phyloP scores from a whole-genome alignment of 2,329 filamentous ascomycete genomes.

The Xylariaceae sp. region DNA sequence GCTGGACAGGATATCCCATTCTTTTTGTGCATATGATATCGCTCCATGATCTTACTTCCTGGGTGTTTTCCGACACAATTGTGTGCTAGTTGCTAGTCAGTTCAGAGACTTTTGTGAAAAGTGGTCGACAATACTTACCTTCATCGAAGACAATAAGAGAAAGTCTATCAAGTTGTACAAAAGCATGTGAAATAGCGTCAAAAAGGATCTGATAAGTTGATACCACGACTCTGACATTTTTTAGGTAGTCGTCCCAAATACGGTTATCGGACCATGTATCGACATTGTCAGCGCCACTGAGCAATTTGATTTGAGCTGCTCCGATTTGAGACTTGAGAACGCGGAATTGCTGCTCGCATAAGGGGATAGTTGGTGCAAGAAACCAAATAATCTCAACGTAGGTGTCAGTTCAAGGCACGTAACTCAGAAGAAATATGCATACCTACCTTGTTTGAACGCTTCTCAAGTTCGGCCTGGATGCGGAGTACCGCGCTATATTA shows the following conservation, averaged over 20 bases:
- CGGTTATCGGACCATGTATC: conserved; percentile 73
- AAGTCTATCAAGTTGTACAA: conserved; percentile 69
- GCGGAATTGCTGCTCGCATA: conserved; percentile 70
- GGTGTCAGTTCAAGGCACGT: conserved; percentile 17
- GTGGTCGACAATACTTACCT: conserved; percentile 56
- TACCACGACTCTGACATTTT: conserved; percentile 73
- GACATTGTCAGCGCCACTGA: conserved; percentile 73
- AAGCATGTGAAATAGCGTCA: conserved; percentile 77
- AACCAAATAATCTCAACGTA: conserved; percentile 71
- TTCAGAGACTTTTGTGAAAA: conserved; percentile 8
- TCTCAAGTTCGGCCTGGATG: conserved; percentile 69
- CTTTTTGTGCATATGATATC: conserved; percentile 64
- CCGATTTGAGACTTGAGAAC: conserved; percentile 67
- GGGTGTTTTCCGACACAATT: conserved; percentile 71
- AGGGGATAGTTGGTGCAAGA: conserved; percentile 70
- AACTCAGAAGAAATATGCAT: too few relatives aligned
- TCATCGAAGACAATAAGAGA: conserved; percentile 83
- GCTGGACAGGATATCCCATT: conserved; percentile 58
- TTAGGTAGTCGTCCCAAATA: conserved; percentile 72
- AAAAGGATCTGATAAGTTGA: conserved; percentile 78
- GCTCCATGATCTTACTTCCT: conserved; percentile 73
- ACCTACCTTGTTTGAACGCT: conserved; percentile 60
- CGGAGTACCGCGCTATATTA: conserved; percentile 67
- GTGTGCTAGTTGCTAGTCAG: conserved; percentile 63
- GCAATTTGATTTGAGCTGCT: conserved; percentile 62